phyloP scores from a whole-genome alignment of 768 basidiomycete species.

The Pleurotus ostreatus region DNA sequence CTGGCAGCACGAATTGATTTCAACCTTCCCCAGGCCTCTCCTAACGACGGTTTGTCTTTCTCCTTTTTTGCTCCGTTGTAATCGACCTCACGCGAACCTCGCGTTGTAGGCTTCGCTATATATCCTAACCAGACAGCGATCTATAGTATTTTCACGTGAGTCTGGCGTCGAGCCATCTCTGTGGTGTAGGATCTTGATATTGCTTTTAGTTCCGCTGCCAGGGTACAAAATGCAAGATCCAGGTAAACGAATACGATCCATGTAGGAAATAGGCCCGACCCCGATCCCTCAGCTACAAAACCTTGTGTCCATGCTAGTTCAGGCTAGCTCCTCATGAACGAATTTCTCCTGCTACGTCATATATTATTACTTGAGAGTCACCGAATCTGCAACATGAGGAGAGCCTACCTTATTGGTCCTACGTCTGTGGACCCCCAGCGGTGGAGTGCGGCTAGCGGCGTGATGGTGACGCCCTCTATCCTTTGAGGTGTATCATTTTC shows the following conservation, averaged over 20 bases:
- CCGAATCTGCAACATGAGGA: background rate
- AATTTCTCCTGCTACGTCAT: background rate
- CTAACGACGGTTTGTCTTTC: constrained; percentile 43
- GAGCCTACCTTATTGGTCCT: background rate
- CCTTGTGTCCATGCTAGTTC: background rate
- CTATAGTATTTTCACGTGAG: constrained; percentile 50
- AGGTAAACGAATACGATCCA: background rate
- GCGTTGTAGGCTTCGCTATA: constrained; percentile 36
- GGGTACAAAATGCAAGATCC: constrained; percentile 8
- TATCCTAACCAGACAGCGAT: constrained; percentile 50
- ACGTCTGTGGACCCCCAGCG: background rate
- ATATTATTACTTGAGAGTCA: background rate
- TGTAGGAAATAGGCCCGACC: background rate
- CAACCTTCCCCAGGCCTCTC: constrained; percentile 35
- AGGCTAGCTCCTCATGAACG: background rate
- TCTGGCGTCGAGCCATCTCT: background rate
- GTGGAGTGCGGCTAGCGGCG: background rate
- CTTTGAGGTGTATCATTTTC: background rate
- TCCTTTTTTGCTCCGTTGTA: background rate
- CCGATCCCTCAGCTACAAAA: background rate
- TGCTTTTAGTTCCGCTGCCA: background rate
- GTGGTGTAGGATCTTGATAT: background rate
- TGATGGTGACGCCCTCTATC: background rate
- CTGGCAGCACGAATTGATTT: too few species aligned
- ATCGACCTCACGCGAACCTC: background rate